phyloP scores from a whole-genome alignment of 2,329 filamentous ascomycete species.

The Didymella glomerata region DNA sequence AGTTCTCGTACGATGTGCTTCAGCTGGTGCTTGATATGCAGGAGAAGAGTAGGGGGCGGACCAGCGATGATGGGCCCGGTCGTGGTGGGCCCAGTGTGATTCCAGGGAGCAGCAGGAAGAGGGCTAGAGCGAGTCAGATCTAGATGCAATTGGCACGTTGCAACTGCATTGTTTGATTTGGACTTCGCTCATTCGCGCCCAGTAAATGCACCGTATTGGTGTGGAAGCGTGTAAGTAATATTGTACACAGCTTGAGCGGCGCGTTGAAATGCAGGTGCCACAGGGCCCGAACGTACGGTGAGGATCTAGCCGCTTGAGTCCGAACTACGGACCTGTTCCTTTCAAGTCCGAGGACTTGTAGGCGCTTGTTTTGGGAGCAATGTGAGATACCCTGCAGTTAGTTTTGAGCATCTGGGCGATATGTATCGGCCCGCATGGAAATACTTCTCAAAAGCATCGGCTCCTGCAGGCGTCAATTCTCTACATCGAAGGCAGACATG shows the following conservation, averaged over 20 bases:
- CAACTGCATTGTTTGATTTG: background rate
- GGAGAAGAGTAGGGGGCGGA: constrained; percentile 53
- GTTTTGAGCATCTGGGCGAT: no score
- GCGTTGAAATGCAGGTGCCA: background rate
- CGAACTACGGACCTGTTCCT: no score
- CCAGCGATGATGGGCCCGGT: constrained; percentile 26
- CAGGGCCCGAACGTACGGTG: background rate
- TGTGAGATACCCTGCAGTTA: no score
- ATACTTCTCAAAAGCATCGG: no score
- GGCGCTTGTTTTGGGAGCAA: no score
- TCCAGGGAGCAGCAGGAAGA: constrained; percentile 47
- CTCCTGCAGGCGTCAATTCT: no score
- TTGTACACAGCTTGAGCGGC: background rate
- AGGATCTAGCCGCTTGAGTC: no score
- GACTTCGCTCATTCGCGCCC: background rate
- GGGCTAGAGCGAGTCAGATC: constrained; percentile 41
- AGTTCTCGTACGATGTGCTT: constrained; percentile 92
- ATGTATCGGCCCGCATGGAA: no score
- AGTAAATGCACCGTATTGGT: background rate
- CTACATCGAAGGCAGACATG: no score
- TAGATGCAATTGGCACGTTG: constrained; percentile 19
- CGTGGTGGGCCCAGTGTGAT: constrained; percentile 50
- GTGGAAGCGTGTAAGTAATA: background rate
- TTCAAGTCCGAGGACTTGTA: background rate
- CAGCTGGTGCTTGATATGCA: constrained; percentile 65